Base-by-base conservation (phyloP, 179 eudicot species). In the Amaranthus tricolor region DNA sequence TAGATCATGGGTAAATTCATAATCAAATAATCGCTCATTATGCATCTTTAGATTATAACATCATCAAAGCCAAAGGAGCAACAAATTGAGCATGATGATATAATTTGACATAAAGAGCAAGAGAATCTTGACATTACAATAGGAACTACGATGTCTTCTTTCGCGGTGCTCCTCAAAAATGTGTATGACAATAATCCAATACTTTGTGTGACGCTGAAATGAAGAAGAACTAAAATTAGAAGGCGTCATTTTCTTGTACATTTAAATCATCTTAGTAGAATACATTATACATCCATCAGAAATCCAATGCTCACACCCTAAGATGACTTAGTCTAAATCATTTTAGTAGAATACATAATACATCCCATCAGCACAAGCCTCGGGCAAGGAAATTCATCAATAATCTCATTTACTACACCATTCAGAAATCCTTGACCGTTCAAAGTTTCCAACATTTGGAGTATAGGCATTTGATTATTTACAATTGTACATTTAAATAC, bases 81-180 rank as follows among this genome's bases (percentile, higher is more conserved):
- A 50, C 15, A 12, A 17, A 47, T 45, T 58, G 58, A 75, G 20
- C 44, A 76, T 40, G 1, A 44, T 12, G 13, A 66, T 15, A 31
- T 13, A 48, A 51, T 11, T 49, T 2, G 9, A 44, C 17, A 78
- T 48, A 53, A 72, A 11, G 54, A 50, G 19, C 54, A 70, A 60
- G 24, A 76, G 62, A 12, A 52, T 6, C 44, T 67, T 19, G 64
- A 79, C 74, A 65, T 87, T 86, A 93, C 98, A 89, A 88, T 93
- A 73, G 96, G 98, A 82, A 93, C 98, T 14, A 93, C 91, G 51
- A 93, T 93, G 77, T 93, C 98, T 87, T 93, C 96, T 81, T 91
- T 93, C 66, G 92, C 89, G 9, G 96, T 93, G 84, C 87, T 82
- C 85, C 85, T 84, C 84, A 93, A 83, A 80, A 91, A 93, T 56